phyloP scores from a whole-genome alignment of 495 filamentous ascomycete genomes.

The Annulohypoxylon maeteangense region DNA sequence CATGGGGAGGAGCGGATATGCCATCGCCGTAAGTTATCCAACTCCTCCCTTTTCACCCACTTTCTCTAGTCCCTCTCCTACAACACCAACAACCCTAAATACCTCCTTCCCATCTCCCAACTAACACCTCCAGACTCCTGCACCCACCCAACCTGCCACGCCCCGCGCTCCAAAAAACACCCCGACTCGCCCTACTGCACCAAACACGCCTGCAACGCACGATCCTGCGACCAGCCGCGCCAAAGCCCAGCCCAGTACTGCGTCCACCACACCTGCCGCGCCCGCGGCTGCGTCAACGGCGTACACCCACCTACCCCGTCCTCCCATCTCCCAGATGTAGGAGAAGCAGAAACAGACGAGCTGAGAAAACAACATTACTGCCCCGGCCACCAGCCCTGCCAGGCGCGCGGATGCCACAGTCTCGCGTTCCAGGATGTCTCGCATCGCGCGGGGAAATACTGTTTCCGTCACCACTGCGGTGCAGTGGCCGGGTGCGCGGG shows the following conservation, averaged over 20 bases:
- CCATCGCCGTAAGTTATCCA: slow-evolving; percentile 26
- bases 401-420: slow-evolving; percentile 6
- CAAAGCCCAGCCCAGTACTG: slow-evolving; percentile 21
- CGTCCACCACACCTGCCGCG: slow-evolving; percentile 27
- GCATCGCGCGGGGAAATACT: slow-evolving; percentile 26
- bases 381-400: slow-evolving; percentile 29
- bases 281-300: slow-evolving; percentile 14
- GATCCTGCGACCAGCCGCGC: slow-evolving; percentile 28
- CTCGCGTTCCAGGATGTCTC: slow-evolving; percentile 25
- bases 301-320: not conserved
- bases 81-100: too few species aligned
- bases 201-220: slow-evolving; percentile 26
- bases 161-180: slow-evolving; percentile 22
- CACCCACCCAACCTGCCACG: slow-evolving; percentile 15
- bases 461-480: slow-evolving; percentile 35
- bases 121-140: slow-evolving; percentile 30
- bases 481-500: slow-evolving; percentile 12
- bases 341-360: not conserved
- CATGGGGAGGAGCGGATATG: slow-evolving; percentile 38
- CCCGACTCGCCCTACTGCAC: slow-evolving; percentile 23
- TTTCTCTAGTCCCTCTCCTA: not conserved
- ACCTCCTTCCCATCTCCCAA: too few species aligned
- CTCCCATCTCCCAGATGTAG: not conserved
- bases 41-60: not conserved
- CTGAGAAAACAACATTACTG: not conserved